Evolutionary conservation across 495 filamentous ascomycete species (phyloP), one percentile per base, ranked within the genome.

Genomic region (Penicillium arizonense): DNA sequence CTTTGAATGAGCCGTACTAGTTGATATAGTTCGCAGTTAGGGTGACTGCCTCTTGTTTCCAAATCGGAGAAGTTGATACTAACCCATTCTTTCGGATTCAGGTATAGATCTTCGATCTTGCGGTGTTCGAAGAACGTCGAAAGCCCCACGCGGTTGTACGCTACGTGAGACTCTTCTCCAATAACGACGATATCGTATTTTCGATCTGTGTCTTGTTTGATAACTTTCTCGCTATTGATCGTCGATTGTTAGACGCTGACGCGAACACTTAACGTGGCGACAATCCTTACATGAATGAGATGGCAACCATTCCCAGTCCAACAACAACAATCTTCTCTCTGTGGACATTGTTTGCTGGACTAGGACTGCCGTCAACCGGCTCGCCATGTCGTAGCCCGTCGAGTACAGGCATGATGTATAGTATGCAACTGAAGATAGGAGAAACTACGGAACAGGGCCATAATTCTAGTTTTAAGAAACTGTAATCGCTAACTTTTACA

Each of bases 121-220:
- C 93, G 82, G 70, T 96, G 91, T 61, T 90, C 86, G 61, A 97
- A 97, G 75, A 91, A 97, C 35, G 84, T 88, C 6, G 91, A 96
- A 35, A 97, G 78, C n/a, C 93, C 93, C 18, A 97, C 93, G 43
- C 93, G 87, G 62, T 97, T 97, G 70, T 97, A 97, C 3, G 93
- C 93, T 53, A 96, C 72, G 72, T 97, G 88, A 1, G 87, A 74
- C 65, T 97, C 93, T 62, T 97, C 93, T 62, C 93, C 93, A 64
- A 97, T 89, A 32, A 96, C 92, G 8, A 92, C 76, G 40, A 97
- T 83, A 63, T 95, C 85, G 66, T 89, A 96, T 68, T 90, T 86
- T 30, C 85, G 78, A 57, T 88, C 84, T 0, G 82, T 82, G 64
- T 96, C 92, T 38, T 88, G 83, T 58, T 96, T 96, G 63, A 96